Evolutionary conservation across 1,284 basidiomycete species (phyloP), one percentile per base, ranked within the genome.

Genomic region (Anthracocystis setariae): DNA sequence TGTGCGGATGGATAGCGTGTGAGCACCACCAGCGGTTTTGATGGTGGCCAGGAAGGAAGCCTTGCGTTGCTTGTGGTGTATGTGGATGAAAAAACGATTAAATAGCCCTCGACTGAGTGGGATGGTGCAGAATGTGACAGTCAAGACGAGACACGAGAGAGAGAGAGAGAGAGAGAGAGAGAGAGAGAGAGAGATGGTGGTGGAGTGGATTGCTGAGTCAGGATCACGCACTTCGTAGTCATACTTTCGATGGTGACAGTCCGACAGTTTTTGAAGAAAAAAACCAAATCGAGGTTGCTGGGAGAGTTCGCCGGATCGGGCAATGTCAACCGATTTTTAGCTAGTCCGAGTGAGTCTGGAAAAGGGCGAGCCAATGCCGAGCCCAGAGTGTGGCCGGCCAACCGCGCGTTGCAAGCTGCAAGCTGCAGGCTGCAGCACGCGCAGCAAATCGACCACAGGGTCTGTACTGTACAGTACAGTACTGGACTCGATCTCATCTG

Each of bases 201-300:
- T 42, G 40, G 45, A 24, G 52, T 32, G 21, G 43, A 42, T 44
- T 67, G 64, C 64, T 67, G 64, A 67, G 64, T 67, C 64, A 67
- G 58, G 64, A 27, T 67, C 64, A 67, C 58, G 53, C 56, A 59
- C 55, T n/a, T n/a, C 32, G 21, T 12, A 48, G 25, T 50, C 48
- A 45, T 45, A n/a, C 25, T 29, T 29, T 27, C 21, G 44, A 23
- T n/a, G 29, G 29, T n/a, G n/a, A n/a, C n/a, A n/a, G n/a, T n/a
- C n/a, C n/a, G n/a, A n/a, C n/a, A n/a, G n/a, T n/a, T n/a, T n/a
- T n/a, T n/a, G n/a, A n/a, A n/a, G n/a, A n/a, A n/a, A n/a, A n/a
- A n/a, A n/a, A n/a, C 29, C 29, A 12, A 29, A 29, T 12, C 29
- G 29, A 29, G 29, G 29, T 12, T 12, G 29, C 29, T 29, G 29